Evolutionary conservation across 2,329 filamentous ascomycete species (phyloP).

Genomic region (Cadophora gregata): DNA sequence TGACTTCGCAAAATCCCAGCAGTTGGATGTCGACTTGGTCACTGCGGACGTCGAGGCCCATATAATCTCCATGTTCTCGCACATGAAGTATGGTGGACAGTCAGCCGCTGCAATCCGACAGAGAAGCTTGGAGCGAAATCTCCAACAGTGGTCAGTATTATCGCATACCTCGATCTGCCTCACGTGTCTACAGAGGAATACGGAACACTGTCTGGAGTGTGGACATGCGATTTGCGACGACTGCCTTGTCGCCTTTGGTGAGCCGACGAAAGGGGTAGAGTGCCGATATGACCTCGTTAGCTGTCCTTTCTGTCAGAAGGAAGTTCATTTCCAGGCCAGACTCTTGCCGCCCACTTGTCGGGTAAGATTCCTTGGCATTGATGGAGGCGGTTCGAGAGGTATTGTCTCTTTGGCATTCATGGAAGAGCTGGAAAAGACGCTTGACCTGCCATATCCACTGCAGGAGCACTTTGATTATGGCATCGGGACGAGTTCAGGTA

Average conservation of each 20-base stretch:
- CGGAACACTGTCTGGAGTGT: slow-evolving; percentile 40
- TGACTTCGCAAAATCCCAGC: slow-evolving; percentile 22
- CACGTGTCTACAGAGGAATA: slow-evolving; percentile 28
- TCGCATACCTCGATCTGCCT: slow-evolving; percentile 26
- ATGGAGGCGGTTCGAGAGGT: slow-evolving; percentile 44
- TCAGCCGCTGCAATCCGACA: slow-evolving; percentile 22
- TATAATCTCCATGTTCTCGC: slow-evolving; percentile 29
- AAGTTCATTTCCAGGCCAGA: slow-evolving; percentile 31
- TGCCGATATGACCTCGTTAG: slow-evolving; percentile 37
- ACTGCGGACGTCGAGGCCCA: slow-evolving; percentile 26
- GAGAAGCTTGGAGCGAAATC: slow-evolving; percentile 24
- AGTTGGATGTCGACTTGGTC: slow-evolving; percentile 28
- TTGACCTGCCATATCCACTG: slow-evolving; percentile 32
- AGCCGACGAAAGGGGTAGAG: slow-evolving; percentile 31
- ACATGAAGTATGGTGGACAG: slow-evolving; percentile 26
- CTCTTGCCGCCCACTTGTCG: slow-evolving; percentile 43
- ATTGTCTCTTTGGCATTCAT: slow-evolving; percentile 39
- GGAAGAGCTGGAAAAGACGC: slow-evolving; percentile 31
- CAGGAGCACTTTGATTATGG: slow-evolving; percentile 39
- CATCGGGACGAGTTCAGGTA: slow-evolving; percentile 40
- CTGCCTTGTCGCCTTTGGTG: slow-evolving; percentile 41
- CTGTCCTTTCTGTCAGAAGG: slow-evolving; percentile 42
- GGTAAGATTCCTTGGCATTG: slow-evolving; percentile 40
- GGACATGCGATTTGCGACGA: slow-evolving; percentile 46
- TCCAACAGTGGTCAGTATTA: slow-evolving; percentile 23